phyloP scores from a whole-genome alignment of 1,284 basidiomycete species.

The Anthracocystis panici-leucophaei region DNA sequence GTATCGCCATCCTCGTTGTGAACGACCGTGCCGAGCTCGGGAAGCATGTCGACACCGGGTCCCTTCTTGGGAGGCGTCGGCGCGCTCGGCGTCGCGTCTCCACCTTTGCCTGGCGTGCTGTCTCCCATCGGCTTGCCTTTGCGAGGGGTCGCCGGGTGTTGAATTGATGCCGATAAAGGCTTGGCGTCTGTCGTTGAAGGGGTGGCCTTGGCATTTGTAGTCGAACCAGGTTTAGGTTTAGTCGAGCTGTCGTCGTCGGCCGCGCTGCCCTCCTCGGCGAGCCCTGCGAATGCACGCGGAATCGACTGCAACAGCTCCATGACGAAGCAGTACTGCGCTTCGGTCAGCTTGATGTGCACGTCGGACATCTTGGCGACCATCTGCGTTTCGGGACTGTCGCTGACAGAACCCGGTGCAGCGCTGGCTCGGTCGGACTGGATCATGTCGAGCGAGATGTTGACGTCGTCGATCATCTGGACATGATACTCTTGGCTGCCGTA shows the following conservation, averaged over 20 bases:
- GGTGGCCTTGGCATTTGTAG: slow-evolving; percentile 44
- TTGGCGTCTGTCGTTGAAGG: slow-evolving; percentile 6
- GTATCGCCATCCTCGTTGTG: slow-evolving; percentile 50
- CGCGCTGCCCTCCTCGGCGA: slow-evolving; percentile 64
- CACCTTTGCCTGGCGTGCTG: slow-evolving; percentile 21
- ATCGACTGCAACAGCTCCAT: slow-evolving; percentile 81
- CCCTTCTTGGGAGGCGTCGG: slow-evolving; percentile 33
- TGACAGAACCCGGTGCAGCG: slow-evolving; percentile 10
- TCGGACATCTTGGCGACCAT: slow-evolving; percentile 84
- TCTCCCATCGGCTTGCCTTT: slow-evolving; percentile 10
- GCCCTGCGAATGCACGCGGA: slow-evolving; percentile 75
- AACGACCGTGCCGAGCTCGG: slow-evolving; percentile 72
- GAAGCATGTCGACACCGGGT: slow-evolving; percentile 71
- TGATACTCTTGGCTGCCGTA: slow-evolving; percentile 57
- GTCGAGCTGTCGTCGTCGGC: slow-evolving; percentile 41
- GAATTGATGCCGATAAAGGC: slow-evolving; percentile 14
- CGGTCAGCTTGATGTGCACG: slow-evolving; percentile 87
- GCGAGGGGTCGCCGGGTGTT: slow-evolving; percentile 20
- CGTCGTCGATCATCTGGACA: slow-evolving; percentile 89
- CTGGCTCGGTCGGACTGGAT: slow-evolving; percentile 72
- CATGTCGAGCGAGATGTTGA: slow-evolving; percentile 81
- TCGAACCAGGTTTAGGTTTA: not conserved
- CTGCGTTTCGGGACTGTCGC: slow-evolving; percentile 70
- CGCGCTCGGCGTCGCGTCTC: slow-evolving; percentile 8
- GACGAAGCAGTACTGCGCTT: slow-evolving; percentile 86